Base-by-base conservation (phyloP, 2,329 filamentous ascomycete species). In the Thielaviopsis euricoi region DNA sequence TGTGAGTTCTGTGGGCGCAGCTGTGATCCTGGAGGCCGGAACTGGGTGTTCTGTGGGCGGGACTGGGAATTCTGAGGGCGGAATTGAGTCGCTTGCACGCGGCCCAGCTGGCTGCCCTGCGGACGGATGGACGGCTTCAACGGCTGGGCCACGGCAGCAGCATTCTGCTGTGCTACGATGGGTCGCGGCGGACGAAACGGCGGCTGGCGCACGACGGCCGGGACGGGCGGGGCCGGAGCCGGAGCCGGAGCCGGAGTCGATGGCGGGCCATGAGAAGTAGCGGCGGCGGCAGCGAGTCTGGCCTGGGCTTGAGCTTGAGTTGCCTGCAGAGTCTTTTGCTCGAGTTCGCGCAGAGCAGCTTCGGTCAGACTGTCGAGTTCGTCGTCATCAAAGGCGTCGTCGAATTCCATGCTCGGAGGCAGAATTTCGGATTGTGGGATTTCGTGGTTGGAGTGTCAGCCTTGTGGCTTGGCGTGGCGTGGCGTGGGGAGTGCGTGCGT, bases 301-400 rank as follows among this genome's bases (percentile, higher is more conserved):
- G 15, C 29, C 13, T 43, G 13, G 49, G 58, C 52, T 22, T 60
- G 58, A 65, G 71, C 73, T 63, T 82, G 79, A 4, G 81, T 84
- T 63, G 76, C 76, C 63, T 78, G 77, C 62, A 84, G 79, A 46
- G 82, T 82, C 65, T 78, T 76, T 64, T 78, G 76, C 65, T 86
- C 82, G 61, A 86, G 77, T 65, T 83, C 80, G 63, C 80, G 74
- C 3, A 85, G 70, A 52, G 73, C 73, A 62, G 76, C 75, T 61
- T 76, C 73, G 62, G 81, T 78, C 49, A 85, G 70, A 48, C 77
- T 73, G 66, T 85, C 80, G 63, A 86, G 73, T 61, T 76, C 80
- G 65, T 83, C 81, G 66, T 84, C 82, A 60, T 57, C 52, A 23
- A 60, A 60, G 10, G 53, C 51, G 37, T 43, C 37, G 13, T 43